Conservation (phyloP, 331 rosid genomes). For the Saraca asoca region DNA sequence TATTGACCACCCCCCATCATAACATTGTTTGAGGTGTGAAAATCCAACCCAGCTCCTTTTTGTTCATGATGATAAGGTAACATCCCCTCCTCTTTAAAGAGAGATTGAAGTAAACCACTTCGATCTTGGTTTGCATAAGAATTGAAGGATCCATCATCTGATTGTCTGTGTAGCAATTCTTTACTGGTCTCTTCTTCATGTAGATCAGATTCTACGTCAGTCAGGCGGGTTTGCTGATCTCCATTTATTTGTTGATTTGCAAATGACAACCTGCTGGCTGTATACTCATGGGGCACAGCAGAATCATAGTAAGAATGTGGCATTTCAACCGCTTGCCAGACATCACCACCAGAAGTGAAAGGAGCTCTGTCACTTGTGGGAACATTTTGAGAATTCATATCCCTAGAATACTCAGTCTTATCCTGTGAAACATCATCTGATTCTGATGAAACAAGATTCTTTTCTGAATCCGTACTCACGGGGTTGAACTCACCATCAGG, state of each 20-base stretch:
- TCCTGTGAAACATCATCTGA: constrained; percentile 39
- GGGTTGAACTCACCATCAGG: constrained; percentile 35
- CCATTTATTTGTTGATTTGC: constrained; percentile 51
- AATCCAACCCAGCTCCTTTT: constrained; percentile 58
- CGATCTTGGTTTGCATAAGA: constrained; percentile 68
- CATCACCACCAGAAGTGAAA: constrained; percentile 51
- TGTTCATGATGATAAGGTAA: constrained; percentile 66
- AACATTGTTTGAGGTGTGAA: constrained; percentile 52
- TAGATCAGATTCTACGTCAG: constrained; percentile 58
- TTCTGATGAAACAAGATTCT: constrained; percentile 38
- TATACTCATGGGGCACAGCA: constrained; percentile 49
- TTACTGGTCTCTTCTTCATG: constrained; percentile 43
- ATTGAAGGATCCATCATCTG: constrained; percentile 51
- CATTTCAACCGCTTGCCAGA: constrained; percentile 62
- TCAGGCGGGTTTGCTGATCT: constrained; percentile 45
- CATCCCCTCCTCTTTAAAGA: constrained; percentile 64
- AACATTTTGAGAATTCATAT: constrained; percentile 41
- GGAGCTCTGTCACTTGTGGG: constrained; percentile 44
- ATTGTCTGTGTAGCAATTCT: constrained; percentile 51
- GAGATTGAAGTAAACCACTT: constrained; percentile 70
- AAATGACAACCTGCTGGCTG: constrained; percentile 51
- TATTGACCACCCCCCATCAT: constrained; percentile 57
- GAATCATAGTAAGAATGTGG: constrained; percentile 76
- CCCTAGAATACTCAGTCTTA: constrained; percentile 45
- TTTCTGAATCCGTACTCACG: constrained; percentile 45